These are phyloP conservation scores for Trypanosoma cruzi DNA, from an alignment of 208 protist species.

Conservation along the genomic window DNA sequence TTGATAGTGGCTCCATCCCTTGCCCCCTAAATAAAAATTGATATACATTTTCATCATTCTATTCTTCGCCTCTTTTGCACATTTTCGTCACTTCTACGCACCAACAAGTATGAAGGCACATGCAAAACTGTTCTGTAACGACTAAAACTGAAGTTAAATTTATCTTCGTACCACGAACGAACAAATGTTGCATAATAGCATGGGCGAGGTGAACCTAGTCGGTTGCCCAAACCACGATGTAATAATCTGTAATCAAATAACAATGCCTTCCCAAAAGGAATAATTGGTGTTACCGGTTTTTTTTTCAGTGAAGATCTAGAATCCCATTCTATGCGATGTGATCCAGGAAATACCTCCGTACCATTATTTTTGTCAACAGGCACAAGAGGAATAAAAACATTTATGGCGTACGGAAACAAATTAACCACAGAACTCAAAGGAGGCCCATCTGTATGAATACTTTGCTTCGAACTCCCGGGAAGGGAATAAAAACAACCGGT, in stretches of 20 bases:
- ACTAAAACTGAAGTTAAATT: constrained; percentile 54
- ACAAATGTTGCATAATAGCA: constrained; percentile 68
- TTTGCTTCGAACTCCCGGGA: constrained; percentile 48
- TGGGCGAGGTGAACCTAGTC: constrained; percentile 35
- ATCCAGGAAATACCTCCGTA: constrained; percentile 56
- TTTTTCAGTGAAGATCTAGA: constrained; percentile 6
- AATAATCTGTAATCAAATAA: constrained; percentile 74
- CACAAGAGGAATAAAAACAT: constrained; percentile 77
- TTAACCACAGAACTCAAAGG: constrained; percentile 45
- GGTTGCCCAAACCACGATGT: constrained; percentile 58
- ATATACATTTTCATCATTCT: neutral
- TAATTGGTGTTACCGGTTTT: constrained; percentile 34
- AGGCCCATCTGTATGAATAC: constrained; percentile 61
- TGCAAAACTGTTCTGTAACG: constrained; percentile 45
- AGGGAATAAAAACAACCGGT: constrained; percentile 70
- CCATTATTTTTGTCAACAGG: constrained; percentile 53
- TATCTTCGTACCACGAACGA: constrained; percentile 60
- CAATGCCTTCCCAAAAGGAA: constrained; percentile 42
- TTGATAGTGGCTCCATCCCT: too few species aligned
- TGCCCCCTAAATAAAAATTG: neutral
- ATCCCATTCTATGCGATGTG: constrained; percentile 28
- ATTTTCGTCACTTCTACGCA: constrained; percentile 14
- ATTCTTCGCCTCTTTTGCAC: constrained; percentile 8
- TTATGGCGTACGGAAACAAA: constrained; percentile 66
- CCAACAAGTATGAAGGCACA: constrained; percentile 32